Evolutionary conservation across 1,284 basidiomycete species (phyloP).

Genomic region (Prillingera fragicola): DNA sequence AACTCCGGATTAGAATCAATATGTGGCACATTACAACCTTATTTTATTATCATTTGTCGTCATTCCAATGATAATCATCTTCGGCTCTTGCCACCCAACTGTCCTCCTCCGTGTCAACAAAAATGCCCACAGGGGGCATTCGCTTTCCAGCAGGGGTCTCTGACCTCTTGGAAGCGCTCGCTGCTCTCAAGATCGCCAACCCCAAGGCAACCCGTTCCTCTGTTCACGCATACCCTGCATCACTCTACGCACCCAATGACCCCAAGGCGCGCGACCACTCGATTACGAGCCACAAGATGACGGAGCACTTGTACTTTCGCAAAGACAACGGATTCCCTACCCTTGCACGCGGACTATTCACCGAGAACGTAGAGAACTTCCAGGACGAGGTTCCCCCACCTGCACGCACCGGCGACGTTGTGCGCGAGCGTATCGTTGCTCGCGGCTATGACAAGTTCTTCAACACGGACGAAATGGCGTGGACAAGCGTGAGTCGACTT

Average conservation of each 20-base stretch:
- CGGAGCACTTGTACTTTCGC: slow-evolving; percentile 85
- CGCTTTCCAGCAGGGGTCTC: slow-evolving; percentile 26
- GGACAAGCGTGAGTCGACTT: slow-evolving; percentile 68
- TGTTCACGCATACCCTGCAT: slow-evolving; percentile 37
- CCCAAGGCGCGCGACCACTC: slow-evolving; percentile 18
- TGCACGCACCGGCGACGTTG: slow-evolving; percentile 16
- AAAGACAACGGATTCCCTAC: slow-evolving; percentile 86
- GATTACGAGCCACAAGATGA: slow-evolving; percentile 89
- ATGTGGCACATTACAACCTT: no score
- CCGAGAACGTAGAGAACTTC: slow-evolving; percentile 48
- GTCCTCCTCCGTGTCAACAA: no score
- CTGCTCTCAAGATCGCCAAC: slow-evolving; percentile 26
- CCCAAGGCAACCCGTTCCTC: slow-evolving; percentile 38
- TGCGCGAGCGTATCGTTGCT: slow-evolving; percentile 63
- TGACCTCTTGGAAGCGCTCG: slow-evolving; percentile 31
- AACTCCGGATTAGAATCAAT: no score
- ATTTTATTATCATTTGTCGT: no score
- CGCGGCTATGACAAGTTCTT: slow-evolving; percentile 99
- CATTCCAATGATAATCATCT: no score
- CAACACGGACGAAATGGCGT: slow-evolving; percentile 91
- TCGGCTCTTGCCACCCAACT: neutral
- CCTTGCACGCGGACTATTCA: slow-evolving; percentile 80
- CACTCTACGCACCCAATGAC: slow-evolving; percentile 26
- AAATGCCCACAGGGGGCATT: no score
- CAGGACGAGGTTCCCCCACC: slow-evolving; percentile 22